phyloP scores from a whole-genome alignment of 495 filamentous ascomycete species.

The Penicillium waksmanii region DNA sequence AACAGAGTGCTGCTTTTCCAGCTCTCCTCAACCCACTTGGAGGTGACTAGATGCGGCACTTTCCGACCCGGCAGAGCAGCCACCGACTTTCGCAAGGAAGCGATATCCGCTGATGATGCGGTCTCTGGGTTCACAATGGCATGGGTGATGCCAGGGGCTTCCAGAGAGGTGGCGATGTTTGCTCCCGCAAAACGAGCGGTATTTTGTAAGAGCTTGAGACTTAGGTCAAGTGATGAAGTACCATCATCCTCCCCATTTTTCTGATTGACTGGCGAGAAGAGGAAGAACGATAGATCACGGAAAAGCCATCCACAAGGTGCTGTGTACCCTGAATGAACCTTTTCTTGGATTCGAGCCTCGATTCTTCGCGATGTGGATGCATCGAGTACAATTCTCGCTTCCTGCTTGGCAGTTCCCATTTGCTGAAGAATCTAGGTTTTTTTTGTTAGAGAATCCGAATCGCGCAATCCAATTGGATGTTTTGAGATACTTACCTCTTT shows the following conservation, averaged over 20 bases:
- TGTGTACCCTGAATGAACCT: conserved; percentile 40
- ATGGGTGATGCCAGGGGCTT: conserved; percentile 35
- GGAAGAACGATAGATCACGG: conserved; percentile 58
- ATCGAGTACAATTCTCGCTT: conserved; percentile 28
- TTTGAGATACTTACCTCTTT: conserved; percentile 40
- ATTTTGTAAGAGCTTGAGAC: conserved; percentile 39
- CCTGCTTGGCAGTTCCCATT: conserved; percentile 43
- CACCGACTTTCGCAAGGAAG: conserved; percentile 32
- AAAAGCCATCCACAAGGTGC: conserved; percentile 69
- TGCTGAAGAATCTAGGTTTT: conserved; percentile 42
- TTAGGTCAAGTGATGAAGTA: not conserved
- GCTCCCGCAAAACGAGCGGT: conserved; percentile 70
- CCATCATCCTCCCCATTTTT: conserved; percentile 1
- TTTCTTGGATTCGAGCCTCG: conserved; percentile 57
- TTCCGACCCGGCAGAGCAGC: conserved; percentile 36
- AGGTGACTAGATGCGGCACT: conserved; percentile 71
- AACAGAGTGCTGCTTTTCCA: conserved; percentile 78
- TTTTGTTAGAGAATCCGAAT: too few species aligned
- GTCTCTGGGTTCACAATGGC: conserved; percentile 34
- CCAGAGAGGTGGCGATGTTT: conserved; percentile 22
- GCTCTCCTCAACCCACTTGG: conserved; percentile 76
- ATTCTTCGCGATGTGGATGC: conserved; percentile 55
- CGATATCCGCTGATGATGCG: conserved; percentile 23
- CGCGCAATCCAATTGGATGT: not conserved
- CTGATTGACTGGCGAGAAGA: conserved; percentile 37